A percentile compares a stretch with the other conserved stretches of the same genome.
Conservation (phyloP, 306 rosid genomes). For the Ziziphus jujuba region DNA sequence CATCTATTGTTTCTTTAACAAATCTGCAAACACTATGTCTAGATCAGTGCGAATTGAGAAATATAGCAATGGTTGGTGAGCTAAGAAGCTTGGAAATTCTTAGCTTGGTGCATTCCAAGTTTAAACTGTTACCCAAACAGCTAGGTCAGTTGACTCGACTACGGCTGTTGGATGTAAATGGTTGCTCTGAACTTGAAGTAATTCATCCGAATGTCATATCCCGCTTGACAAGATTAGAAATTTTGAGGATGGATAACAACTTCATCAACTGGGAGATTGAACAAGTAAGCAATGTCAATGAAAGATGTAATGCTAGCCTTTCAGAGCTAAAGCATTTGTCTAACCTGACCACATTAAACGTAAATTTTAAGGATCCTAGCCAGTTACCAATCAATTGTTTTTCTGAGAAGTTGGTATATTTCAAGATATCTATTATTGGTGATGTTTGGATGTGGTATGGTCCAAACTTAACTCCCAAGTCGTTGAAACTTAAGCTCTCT, state of each 20-base stretch:
- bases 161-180: conserved; percentile 6
- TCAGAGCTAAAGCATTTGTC: conserved; percentile 8
- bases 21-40: not conserved
- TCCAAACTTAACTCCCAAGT: not conserved
- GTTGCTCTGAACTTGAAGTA: not conserved
- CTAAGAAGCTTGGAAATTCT: not conserved
- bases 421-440: not conserved
- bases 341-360: not conserved
- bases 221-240: conserved; percentile 14
- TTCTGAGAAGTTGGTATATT: not conserved
- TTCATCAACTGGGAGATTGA: conserved; percentile 11
- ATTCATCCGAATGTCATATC: conserved; percentile 7
- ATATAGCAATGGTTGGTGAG: conserved; percentile 1
- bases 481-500: not conserved
- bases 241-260: not conserved
- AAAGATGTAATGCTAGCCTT: conserved; percentile 14
- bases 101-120: not conserved
- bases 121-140: not conserved
- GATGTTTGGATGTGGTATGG: not conserved
- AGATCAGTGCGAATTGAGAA: not conserved
- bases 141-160: conserved; percentile 3
- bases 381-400: not conserved
- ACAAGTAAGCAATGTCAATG: not conserved
- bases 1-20: not conserved
- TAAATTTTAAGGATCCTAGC: conserved; percentile 1